Base-by-base conservation (phyloP, 2,329 filamentous ascomycete species). In the Paraphaeosphaeria minitans region DNA sequence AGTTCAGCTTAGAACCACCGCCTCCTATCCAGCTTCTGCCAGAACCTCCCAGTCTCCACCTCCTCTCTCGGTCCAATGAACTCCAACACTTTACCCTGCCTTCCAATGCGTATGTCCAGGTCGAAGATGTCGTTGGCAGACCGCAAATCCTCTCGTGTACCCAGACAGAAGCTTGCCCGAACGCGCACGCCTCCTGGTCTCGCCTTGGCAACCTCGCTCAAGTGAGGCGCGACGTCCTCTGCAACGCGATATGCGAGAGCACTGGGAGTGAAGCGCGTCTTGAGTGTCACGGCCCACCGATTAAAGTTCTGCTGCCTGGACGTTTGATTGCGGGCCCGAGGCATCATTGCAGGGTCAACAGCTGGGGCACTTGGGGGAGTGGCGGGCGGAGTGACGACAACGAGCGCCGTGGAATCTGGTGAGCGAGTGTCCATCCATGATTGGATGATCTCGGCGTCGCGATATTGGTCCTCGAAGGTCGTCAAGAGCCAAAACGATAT, bases 1-100 rank as follows among this genome's bases (percentile, higher is more conserved):
- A 29, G 19, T 9, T 4, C 31, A 16, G 14, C 65, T 59, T 59
- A 81, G 61, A 82, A 82, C 80, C 80, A 82, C 53, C 76, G 56
- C 62, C 80, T 72, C 21, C 58, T 62, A 56, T 78, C 75, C 60
- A 81, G 59, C 69, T 82, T 82, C 22, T 70, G 68, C 71, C 68
- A 75, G 66, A 77, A 75, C 57, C 79, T 69, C 45, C 72, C 72
- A 50, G 61, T 64, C 68, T 82, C 79, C 2, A 74, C 65, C 58
- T 82, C 79, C 64, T 81, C 79, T 51, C 79, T 74, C 8, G 80
- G 80, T 10, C 78, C 79, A 37, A 75, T 66, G 63, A 76, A 80
- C 35, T 74, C 73, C 50, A 80, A 50, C 55, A 79, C 76, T 49
- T 77, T 69, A 66, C 79, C 75, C 24, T 69, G 68, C 59, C 51